These are phyloP conservation scores for Hypoxylon sp. DNA, from an alignment of 2,329 filamentous ascomycete genomes.

Conservation along the genomic window DNA sequence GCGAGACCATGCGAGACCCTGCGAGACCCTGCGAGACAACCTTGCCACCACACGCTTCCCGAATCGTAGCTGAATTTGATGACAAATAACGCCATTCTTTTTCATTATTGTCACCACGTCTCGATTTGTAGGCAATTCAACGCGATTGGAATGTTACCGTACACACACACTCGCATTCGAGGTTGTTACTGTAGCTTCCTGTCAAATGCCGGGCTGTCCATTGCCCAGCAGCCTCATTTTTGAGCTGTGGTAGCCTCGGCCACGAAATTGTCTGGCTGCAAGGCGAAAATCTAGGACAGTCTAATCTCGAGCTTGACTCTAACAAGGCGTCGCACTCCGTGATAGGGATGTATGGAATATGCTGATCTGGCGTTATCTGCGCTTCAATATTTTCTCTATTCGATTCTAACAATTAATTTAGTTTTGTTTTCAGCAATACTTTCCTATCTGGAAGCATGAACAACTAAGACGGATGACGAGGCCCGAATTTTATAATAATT, in stretches of 20 bases:
- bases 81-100: conserved; percentile 36
- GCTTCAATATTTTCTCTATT: conserved; percentile 20
- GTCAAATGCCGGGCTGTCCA: conserved; percentile 35
- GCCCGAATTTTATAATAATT: conserved; percentile 24
- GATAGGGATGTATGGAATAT: background rate
- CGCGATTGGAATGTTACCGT: conserved; percentile 42
- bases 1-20: conserved; percentile 40
- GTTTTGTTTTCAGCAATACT: conserved; percentile 29
- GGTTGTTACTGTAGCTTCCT: conserved; percentile 35
- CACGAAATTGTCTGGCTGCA: conserved; percentile 26
- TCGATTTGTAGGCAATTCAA: conserved; percentile 39
- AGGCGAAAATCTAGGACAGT: conserved; percentile 26
- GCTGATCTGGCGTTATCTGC: conserved; percentile 26
- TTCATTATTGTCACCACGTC: conserved; percentile 30
- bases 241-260: conserved; percentile 42
- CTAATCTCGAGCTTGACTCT: conserved; percentile 18
- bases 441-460: conserved; percentile 27
- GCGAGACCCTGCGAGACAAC: conserved; percentile 40
- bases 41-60: conserved; percentile 37
- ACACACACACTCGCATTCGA: conserved; percentile 40
- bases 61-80: conserved; percentile 23
- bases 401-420: conserved; percentile 34
- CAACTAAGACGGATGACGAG: conserved; percentile 28
- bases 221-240: conserved; percentile 41
- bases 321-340: conserved; percentile 20